Evolutionary conservation across 768 basidiomycete genomes (phyloP).

Genomic region (Agaricus blazei): DNA sequence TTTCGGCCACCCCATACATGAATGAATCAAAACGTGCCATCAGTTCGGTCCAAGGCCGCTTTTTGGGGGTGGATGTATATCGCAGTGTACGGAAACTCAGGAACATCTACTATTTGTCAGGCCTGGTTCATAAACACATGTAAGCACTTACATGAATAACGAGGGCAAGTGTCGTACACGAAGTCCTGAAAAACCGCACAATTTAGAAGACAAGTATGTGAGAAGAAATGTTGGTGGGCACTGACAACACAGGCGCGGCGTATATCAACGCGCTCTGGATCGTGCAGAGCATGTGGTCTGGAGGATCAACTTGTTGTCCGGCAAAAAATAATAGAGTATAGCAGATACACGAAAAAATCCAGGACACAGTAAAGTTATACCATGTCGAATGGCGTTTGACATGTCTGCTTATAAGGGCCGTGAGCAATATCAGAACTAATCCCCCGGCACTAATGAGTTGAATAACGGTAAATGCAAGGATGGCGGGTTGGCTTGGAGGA

Average conservation of each 20-base stretch:
- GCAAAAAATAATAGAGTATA: conserved; percentile 26
- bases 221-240: background rate
- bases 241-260: conserved; percentile 26
- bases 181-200: conserved; percentile 15
- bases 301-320: conserved; percentile 23
- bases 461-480: conserved; percentile 23
- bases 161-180: conserved; percentile 23
- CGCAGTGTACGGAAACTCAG: conserved; percentile 20
- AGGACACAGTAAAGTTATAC: conserved; percentile 26
- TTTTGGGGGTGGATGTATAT: conserved; percentile 14
- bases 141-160: conserved; percentile 19
- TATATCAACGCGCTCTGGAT: conserved; percentile 26
- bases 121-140: background rate
- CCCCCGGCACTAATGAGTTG: conserved; percentile 22
- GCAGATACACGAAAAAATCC: conserved; percentile 24
- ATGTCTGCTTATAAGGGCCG: conserved; percentile 18
- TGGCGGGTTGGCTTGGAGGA: conserved; percentile 3
- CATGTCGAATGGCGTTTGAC: conserved; percentile 28
- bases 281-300: conserved; percentile 19
- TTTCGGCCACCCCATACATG: background rate
- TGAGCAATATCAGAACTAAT: conserved; percentile 20
- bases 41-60: conserved; percentile 13
- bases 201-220: background rate
- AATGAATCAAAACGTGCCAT: conserved; percentile 13
- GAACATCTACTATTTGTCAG: conserved; percentile 15